phyloP scores from a whole-genome alignment of 306 rosid genomes.

The Pueraria montana region DNA sequence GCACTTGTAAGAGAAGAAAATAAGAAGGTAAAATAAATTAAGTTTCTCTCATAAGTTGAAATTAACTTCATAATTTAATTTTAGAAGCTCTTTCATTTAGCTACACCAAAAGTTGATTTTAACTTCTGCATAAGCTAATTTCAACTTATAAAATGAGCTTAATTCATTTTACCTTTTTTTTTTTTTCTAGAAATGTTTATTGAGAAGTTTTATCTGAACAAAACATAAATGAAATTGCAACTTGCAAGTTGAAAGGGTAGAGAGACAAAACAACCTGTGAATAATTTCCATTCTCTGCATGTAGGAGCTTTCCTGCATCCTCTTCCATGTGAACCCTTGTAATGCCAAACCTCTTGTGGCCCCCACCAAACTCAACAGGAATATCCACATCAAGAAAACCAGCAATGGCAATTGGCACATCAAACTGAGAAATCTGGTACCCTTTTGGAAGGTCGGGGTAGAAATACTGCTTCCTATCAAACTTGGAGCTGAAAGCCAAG shows the following conservation, averaged over 20 bases:
- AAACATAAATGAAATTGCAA: not conserved
- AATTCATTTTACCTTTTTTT: not conserved
- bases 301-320: slow-evolving; percentile 96
- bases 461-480: slow-evolving; percentile 96
- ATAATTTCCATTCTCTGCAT: slow-evolving; percentile 79
- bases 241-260: not conserved
- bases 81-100: not conserved
- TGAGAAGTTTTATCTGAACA: not conserved
- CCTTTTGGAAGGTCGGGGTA: slow-evolving; percentile 98
- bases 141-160: not conserved
- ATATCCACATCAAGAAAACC: slow-evolving; percentile 87
- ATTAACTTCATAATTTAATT: not conserved
- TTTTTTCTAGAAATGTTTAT: not conserved
- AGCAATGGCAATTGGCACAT: slow-evolving; percentile 80
- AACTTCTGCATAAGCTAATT: not conserved
- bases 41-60: not conserved
- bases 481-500: slow-evolving; percentile 80
- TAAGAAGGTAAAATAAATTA: not conserved
- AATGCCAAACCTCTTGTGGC: slow-evolving; percentile 89
- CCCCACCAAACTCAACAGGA: slow-evolving; percentile 91
- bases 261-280: slow-evolving; percentile 68
- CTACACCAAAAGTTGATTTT: not conserved
- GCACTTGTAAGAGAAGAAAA: not conserved
- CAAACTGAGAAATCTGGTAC: slow-evolving; percentile 97
- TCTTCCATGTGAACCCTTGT: slow-evolving; percentile 99